Evolutionary conservation across 208 protist genomes (phyloP).

Genomic region (Zelonia costaricensis): DNA sequence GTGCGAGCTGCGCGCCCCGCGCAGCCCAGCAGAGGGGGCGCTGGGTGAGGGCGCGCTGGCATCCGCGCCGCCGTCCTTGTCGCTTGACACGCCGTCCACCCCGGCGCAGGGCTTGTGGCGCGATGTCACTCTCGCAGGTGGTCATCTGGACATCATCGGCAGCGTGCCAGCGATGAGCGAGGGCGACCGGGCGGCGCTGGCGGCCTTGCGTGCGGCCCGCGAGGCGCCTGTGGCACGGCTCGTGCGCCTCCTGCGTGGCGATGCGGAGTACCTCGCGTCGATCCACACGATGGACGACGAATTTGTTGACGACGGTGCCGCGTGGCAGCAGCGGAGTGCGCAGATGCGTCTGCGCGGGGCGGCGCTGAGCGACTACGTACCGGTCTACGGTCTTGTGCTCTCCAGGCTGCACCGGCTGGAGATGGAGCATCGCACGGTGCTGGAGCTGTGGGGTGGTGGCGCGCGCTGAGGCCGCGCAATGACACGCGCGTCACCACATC

Average conservation of each 20-base stretch:
- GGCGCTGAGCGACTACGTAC: conserved; percentile 65
- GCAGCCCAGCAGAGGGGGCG: neutral
- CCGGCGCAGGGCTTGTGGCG: no score
- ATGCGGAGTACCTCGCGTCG: conserved; percentile 54
- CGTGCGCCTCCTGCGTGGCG: conserved; percentile 33
- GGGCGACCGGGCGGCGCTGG: conserved; percentile 6
- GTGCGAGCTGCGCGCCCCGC: conserved; percentile 6
- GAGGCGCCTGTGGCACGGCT: conserved; percentile 28
- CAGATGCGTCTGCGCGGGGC: conserved; percentile 4
- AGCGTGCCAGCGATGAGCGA: neutral
- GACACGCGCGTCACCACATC: neutral
- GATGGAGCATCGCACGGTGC: conserved; percentile 79
- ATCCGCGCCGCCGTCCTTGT: neutral
- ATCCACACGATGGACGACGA: conserved; percentile 61
- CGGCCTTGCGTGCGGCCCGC: conserved; percentile 12
- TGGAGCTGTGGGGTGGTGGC: conserved; percentile 61
- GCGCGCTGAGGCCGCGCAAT: no score
- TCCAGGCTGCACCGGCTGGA: conserved; percentile 76
- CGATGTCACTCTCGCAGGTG: no score
- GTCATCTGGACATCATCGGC: neutral
- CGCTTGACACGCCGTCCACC: no score
- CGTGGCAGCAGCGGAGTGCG: conserved; percentile 9
- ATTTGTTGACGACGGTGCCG: conserved; percentile 20
- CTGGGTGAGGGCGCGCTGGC: neutral
- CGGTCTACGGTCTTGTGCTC: conserved; percentile 71